Evolutionary conservation across 202 grass and related monocot genomes (phyloP), one percentile per base, ranked within the genome.

Genomic region (Setaria viridis): DNA sequence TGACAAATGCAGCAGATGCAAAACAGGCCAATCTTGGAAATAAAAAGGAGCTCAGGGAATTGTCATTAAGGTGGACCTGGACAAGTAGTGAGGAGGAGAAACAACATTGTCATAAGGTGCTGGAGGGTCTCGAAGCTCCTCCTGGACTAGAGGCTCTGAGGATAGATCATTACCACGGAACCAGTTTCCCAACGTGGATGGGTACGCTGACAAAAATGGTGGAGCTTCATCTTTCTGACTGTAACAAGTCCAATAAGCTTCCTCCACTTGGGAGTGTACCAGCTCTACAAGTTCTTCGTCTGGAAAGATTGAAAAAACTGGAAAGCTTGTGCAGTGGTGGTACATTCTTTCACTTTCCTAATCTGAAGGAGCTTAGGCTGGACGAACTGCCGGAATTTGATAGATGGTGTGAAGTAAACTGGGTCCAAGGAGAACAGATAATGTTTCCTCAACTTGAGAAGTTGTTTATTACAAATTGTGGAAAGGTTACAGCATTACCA

Each of bases 121-220:
- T 91, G 3, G 33, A 88, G 15, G 17, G n/a, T 25, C 77, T 88
- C 10, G 56, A 45, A 78, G 70, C 82, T 57, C 70, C 78, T 80
- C 48, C 21, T 74, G 57, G 41, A 1, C 39, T 88, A 0, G 19
- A 73, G 65, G 80, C 43, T 21, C 16, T 91, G 2, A 7, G 2
- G 17, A 59, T 85, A 51, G 0, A 0, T 16, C 0, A 5, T 1
- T 87, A 73, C 30, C 11, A 0, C 14, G 17, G 29, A 6, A 66
- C 51, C 1, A 72, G 33, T 5, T 85, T 82, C 2, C 85, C 86
- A 2, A 1, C 13, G 0, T 91, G 86, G 89, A 55, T 73, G 10
- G 1, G 15, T 12, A 21, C 16, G 51, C 1, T 88, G 1, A 11
- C 32, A 72, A 73, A 72, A 2, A 5, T 91, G 14, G 12, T 80